Base-by-base conservation (phyloP, 495 filamentous ascomycete genomes). In the Poronia punctata region DNA sequence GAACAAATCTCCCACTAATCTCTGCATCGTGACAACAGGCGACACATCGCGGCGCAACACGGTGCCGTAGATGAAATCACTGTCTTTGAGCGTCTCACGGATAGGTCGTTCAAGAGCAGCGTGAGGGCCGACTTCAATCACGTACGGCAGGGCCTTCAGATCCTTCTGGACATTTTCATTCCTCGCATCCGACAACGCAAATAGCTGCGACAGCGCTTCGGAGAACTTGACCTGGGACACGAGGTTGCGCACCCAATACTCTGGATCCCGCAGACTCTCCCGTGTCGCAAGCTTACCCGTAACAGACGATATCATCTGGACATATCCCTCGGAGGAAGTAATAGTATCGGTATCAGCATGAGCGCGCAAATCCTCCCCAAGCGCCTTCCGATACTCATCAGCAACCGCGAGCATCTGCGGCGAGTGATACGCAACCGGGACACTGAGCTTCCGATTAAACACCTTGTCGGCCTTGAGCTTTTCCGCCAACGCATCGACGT, bases 61-160 rank as follows among this genome's bases (percentile, higher is more conserved):
- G 49, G 52, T 19, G 48, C 59, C 17, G 52, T 61, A 61, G 9
- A 27, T 21, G 3, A 26, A 22, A 6, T 21, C 22, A 10, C 23
- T 41, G 16, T 35, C 38, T 9, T 20, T 40, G 7, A 71, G 25
- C 7, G 66, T 70, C 17, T 76, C 62, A 18, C 62, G 54, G 17
- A 74, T 43, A 0, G 74, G 72, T 0, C 66, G 63, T 27, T 65
- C 54, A 0, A 83, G 52, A 1, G 75, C 70, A 11, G 61, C 46
- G 45, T 82, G 78, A 16, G 79, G 73, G 1, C 79, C 78, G 26
- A 79, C 52, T 35, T 81, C 77, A 11, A 81, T 37, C 1, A 78
- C 35, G 21, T 23, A 31, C 5, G 11, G 53, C 12, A 38, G 24
- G n/a, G 24, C 7, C 24, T 27, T 27, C 7, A n/a, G 7, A 7